Conservation (phyloP, 805 yeast species). For the Cyberlindnera euphorbiiphila region DNA sequence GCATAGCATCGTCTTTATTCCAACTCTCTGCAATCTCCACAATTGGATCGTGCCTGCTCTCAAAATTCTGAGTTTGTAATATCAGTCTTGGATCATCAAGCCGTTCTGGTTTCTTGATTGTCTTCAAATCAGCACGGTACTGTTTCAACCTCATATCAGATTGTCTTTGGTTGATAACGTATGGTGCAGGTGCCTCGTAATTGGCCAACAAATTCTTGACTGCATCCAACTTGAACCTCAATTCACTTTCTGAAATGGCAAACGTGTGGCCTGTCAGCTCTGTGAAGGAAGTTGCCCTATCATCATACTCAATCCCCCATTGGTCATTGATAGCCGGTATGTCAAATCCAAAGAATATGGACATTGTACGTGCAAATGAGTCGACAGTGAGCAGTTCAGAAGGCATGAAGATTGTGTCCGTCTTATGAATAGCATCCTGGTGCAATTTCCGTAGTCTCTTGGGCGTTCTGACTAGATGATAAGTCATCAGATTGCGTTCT, state of each 20-base stretch:
- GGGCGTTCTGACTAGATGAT: not conserved
- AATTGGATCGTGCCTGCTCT: constrained; percentile 22
- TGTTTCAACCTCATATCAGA: constrained; percentile 11
- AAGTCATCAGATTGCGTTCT: constrained; percentile 5
- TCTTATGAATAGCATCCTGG: not conserved
- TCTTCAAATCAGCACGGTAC: constrained; percentile 12
- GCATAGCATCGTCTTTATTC: constrained; percentile 16
- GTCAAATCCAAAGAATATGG: constrained; percentile 13
- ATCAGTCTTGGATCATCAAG: constrained; percentile 9
- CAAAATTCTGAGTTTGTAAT: constrained; percentile 16
- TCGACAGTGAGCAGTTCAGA: constrained; percentile 15
- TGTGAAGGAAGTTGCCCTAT: constrained; percentile 12
- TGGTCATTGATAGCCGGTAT: constrained; percentile 8
- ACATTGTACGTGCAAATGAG: constrained; percentile 6
- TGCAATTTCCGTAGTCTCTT: constrained; percentile 1
- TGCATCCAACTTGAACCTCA: constrained; percentile 17
- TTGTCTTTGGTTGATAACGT: constrained; percentile 19
- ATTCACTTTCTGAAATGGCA: constrained; percentile 17
- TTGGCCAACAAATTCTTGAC: constrained; percentile 12
- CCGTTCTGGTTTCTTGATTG: constrained; percentile 3
- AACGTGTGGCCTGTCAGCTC: constrained; percentile 10
- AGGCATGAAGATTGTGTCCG: constrained; percentile 7
- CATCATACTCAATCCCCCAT: constrained; percentile 12
- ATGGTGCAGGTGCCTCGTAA: constrained; percentile 16
- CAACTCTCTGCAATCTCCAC: constrained; percentile 22